Base-by-base conservation (phyloP, 164 flowering plant species). In the Buxus sempervirens region DNA sequence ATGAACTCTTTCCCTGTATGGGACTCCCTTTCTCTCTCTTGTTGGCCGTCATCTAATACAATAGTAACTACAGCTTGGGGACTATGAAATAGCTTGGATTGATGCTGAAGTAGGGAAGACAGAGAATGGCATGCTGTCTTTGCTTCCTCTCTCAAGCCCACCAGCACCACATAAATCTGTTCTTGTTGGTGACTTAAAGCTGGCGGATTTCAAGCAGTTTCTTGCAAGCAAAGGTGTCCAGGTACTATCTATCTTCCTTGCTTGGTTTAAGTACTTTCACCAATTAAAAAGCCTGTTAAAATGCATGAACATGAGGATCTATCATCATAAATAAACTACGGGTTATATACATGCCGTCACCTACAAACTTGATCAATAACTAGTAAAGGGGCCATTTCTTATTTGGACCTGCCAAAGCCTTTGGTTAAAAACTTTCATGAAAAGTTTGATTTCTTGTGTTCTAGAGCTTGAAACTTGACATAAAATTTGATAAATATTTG, bases 151-250 rank as follows among this genome's bases (percentile, higher is more conserved):
- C 58, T 88, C 97, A 41, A 74, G 77, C n/a, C 67, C 88, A 58
- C 76, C 95, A 64, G 84, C 94, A 28, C 85, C 95, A 0, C 99
- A 95, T 76, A 88, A 89, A 75, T 83, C 98, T 14, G 99, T 95
- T 38, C 83, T 92, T 69, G 93, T 95, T 42, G 99, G 99, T 20
- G 99, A 95, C 61, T 59, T 95, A 63, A 95, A 95, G 73, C 76
- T 95, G 88, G 96, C 99, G 38, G 97, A 95, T 77, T 92, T 92
- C 78, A 95, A 95, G 81, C 98, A 90, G 74, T 95, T 84, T 70
- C 93, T 95, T 25, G 79, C 93, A 60, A 86, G 94, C 81, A 86
- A 90, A 70, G 98, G 98, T 48, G 70, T 95, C 42, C 94, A 86
- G 94, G 99, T 92, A 83, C 36, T 42, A 3, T 19, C 26, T 65